Evolutionary conservation across 2,329 filamentous ascomycete species (phyloP).

Genomic region (Teratosphaeria nubilosa): DNA sequence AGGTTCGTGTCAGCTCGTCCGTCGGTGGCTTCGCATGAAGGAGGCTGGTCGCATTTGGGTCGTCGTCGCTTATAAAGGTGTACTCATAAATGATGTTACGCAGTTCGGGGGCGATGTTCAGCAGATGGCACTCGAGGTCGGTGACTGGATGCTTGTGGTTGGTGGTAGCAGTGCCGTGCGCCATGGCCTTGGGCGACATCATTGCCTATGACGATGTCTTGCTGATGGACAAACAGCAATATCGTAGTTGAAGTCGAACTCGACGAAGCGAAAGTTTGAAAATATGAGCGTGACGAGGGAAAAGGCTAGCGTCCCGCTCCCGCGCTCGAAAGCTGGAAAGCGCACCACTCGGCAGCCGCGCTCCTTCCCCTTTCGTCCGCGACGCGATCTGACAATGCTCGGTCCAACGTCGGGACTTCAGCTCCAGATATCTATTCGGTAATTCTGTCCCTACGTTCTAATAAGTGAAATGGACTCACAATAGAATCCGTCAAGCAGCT

Average conservation of each 20-base stretch:
- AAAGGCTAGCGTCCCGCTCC: neutral
- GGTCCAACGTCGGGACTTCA: no score
- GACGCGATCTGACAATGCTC: neutral
- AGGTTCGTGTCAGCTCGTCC: neutral
- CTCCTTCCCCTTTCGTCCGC: neutral
- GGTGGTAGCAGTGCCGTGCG: no score
- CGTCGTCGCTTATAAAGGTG: neutral
- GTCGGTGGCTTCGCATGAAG: neutral
- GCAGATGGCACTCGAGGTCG: neutral
- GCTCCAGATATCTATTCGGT: neutral
- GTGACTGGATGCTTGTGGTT: neutral
- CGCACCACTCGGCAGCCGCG: no score
- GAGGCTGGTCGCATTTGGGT: neutral
- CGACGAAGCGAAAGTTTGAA: neutral
- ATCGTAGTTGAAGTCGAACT: neutral
- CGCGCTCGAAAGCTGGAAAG: no score
- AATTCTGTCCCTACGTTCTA: neutral
- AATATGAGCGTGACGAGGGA: neutral
- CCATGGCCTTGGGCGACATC: neutral
- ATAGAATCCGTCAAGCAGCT: neutral
- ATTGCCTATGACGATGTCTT: neutral
- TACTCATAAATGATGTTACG: neutral
- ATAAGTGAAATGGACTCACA: neutral
- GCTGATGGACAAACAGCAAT: neutral
- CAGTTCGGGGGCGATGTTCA: neutral